Evolutionary conservation across 495 filamentous ascomycete species (phyloP).

Genomic region (Hyaloscypha hepaticicola): DNA sequence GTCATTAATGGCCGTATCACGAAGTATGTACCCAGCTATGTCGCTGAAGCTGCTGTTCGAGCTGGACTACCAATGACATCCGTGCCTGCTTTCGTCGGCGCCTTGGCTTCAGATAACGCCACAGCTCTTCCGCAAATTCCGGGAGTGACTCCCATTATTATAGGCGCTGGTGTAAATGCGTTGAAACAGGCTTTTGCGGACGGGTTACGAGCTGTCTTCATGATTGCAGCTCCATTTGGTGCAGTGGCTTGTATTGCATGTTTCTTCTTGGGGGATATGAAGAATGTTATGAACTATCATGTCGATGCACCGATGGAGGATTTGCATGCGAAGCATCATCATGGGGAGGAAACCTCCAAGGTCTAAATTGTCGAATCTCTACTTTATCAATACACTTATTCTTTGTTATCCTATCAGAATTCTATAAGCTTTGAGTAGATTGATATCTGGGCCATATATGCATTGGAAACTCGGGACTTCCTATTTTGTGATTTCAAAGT

Average conservation of each 20-base stretch:
- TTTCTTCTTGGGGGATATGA: constrained; percentile 7
- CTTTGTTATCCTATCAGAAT: no score
- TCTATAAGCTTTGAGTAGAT: no score
- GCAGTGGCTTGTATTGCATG: constrained; percentile 4
- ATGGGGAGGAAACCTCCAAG: not conserved
- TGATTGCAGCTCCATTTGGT: constrained; percentile 5
- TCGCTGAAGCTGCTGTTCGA: constrained; percentile 23
- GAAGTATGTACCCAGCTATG: constrained; percentile 11
- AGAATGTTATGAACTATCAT: constrained; percentile 5
- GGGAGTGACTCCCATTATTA: constrained; percentile 22
- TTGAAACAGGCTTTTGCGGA: constrained; percentile 12
- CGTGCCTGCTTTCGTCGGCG: constrained; percentile 25
- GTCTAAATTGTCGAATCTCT: not conserved
- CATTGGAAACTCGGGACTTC: no score
- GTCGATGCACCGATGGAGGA: constrained; percentile 11
- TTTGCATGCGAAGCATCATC: constrained; percentile 5
- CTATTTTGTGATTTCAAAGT: no score
- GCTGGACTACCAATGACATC: constrained; percentile 18
- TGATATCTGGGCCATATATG: no score
- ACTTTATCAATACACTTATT: no score
- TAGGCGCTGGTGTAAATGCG: constrained; percentile 24
- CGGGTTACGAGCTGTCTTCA: constrained; percentile 1
- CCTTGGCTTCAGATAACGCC: constrained; percentile 18
- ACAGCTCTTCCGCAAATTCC: constrained; percentile 17
- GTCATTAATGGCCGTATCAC: constrained; percentile 20